These are phyloP conservation scores for Lasiodiplodia gonubiensis DNA, from an alignment of 2,329 filamentous ascomycete species.

Conservation along the genomic window DNA sequence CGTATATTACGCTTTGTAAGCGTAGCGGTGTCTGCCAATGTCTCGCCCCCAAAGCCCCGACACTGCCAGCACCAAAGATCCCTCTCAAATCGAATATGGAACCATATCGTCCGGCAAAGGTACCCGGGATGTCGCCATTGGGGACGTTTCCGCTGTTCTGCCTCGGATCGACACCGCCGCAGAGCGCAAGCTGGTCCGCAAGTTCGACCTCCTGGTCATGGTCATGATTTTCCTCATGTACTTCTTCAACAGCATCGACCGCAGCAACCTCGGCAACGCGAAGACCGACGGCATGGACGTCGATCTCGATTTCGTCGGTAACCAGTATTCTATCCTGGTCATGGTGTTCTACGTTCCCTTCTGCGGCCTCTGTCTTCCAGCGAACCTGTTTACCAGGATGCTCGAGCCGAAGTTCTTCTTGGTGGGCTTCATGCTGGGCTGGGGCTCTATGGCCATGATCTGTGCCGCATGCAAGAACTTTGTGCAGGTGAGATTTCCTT, in stretches of 20 bases:
- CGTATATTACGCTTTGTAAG: too few species aligned
- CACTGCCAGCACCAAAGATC: conserved; percentile 10
- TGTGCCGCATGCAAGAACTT: conserved; percentile 26
- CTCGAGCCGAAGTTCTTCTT: conserved; percentile 26
- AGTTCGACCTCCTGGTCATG: conserved; percentile 25
- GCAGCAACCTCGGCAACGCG: conserved; percentile 42
- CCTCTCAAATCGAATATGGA: not conserved
- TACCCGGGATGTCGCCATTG: not conserved
- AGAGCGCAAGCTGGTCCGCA: conserved; percentile 21
- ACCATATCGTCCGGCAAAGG: not conserved
- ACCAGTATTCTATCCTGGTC: conserved; percentile 42
- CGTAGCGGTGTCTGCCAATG: not conserved
- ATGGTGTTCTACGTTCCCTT: conserved; percentile 45
- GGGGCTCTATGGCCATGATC: conserved; percentile 26
- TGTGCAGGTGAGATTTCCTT: not conserved
- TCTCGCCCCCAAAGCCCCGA: not conserved
- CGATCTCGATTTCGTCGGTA: conserved; percentile 38
- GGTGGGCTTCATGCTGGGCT: conserved; percentile 23
- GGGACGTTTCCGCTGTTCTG: not conserved
- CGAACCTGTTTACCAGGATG: conserved; percentile 24
- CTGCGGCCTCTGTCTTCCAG: conserved; percentile 28
- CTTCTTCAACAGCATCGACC: conserved; percentile 33
- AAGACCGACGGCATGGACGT: conserved; percentile 40
- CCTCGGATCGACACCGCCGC: not conserved
- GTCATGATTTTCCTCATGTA: conserved; percentile 27